Evolutionary conservation across 140 eudicot species (phyloP).

Genomic region (Ambrosia hybrid): DNA sequence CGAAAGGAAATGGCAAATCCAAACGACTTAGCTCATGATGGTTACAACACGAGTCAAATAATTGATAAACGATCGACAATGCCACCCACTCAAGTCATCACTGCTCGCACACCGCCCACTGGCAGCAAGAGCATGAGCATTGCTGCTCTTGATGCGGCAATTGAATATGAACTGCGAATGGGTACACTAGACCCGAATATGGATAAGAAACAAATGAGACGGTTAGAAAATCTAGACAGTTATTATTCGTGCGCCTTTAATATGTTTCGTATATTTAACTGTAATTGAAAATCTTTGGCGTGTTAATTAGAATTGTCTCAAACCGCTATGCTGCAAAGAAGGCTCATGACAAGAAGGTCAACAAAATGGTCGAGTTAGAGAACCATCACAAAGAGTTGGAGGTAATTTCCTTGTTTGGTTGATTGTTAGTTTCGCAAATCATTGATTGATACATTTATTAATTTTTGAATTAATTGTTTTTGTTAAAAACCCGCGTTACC

Average conservation of each 20-base stretch:
- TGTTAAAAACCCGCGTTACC: neutral
- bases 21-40: neutral
- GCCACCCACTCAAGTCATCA: conserved; percentile 4
- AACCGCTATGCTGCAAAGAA: conserved; percentile 39
- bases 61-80: neutral
- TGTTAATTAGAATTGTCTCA: conserved; percentile 18
- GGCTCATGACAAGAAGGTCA: conserved; percentile 17
- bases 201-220: conserved; percentile 31
- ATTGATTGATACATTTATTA: neutral
- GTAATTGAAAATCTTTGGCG: neutral
- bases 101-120: neutral
- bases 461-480: neutral
- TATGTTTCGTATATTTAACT: neutral
- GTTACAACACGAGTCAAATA: neutral
- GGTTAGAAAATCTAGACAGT: neutral
- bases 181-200: conserved; percentile 32
- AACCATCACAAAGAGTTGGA: conserved; percentile 2
- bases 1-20: conserved; percentile 4
- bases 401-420: conserved; percentile 2
- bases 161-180: conserved; percentile 26
- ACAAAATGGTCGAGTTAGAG: conserved; percentile 17
- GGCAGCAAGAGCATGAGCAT: neutral
- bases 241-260: neutral
- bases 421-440: neutral
- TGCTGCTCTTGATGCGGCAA: conserved; percentile 24